Percentiles rank a stretch among this genome's conserved stretches.
phyloP scores from a whole-genome alignment of 2,329 filamentous ascomycete genomes.

The Huntiella bhutanensis region DNA sequence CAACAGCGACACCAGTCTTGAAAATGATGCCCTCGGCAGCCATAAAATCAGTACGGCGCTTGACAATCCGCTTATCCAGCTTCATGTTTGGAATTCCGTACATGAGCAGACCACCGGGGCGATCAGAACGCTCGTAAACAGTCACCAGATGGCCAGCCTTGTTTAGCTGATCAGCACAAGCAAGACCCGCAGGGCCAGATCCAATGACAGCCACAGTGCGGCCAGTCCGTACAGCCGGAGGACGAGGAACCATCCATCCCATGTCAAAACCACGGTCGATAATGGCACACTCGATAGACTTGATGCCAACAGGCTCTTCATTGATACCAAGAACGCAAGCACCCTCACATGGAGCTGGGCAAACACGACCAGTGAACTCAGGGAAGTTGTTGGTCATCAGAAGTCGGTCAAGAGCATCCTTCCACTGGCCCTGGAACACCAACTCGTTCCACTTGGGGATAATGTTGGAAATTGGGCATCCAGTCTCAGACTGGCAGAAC shows the following conservation, averaged over 20 bases:
- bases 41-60: slow-evolving; percentile 91
- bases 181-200: slow-evolving; percentile 79
- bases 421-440: slow-evolving; percentile 61
- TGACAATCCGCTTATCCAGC: slow-evolving; percentile 92
- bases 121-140: slow-evolving; percentile 83
- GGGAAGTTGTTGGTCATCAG: slow-evolving; percentile 98
- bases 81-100: slow-evolving; percentile 99
- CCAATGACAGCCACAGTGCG: slow-evolving; percentile 81
- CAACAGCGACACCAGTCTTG: slow-evolving; percentile 58
- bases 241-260: slow-evolving; percentile 87
- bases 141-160: slow-evolving; percentile 75
- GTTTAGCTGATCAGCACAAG: slow-evolving; percentile 85
- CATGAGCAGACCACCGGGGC: slow-evolving; percentile 82
- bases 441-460: slow-evolving; percentile 95
- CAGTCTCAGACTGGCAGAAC: slow-evolving; percentile 92
- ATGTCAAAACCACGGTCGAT: slow-evolving; percentile 94
- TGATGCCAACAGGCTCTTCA: slow-evolving; percentile 92
- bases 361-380: slow-evolving; percentile 92
- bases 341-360: slow-evolving; percentile 88
- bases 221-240: slow-evolving; percentile 62
- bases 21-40: slow-evolving; percentile 72
- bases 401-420: slow-evolving; percentile 75
- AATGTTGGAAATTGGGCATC: slow-evolving; percentile 91
- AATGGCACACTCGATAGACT: slow-evolving; percentile 94
- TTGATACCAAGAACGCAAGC: slow-evolving; percentile 93